Percentiles rank a stretch among this genome's conserved stretches.
phyloP scores from a whole-genome alignment of 129 eudicot species.

The Heracleum sosnowskyi region DNA sequence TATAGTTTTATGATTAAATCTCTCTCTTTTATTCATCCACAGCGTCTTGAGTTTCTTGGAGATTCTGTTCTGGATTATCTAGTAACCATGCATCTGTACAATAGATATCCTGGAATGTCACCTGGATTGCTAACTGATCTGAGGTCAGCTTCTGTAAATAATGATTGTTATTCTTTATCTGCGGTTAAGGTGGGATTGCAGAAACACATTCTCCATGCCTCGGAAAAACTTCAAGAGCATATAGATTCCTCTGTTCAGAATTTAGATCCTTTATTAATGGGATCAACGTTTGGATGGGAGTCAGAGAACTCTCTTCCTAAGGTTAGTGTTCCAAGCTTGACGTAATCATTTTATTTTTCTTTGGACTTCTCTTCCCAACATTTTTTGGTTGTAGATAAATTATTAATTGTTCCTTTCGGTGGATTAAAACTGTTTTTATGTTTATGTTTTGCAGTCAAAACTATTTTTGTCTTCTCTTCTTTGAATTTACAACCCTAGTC shows the following conservation, averaged over 20 bases:
- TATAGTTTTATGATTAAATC: background rate
- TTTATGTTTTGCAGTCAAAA: background rate
- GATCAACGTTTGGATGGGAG: slow-evolving; percentile 70
- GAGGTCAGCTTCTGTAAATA: slow-evolving; percentile 84
- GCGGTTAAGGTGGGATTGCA: slow-evolving; percentile 50
- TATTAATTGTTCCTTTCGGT: background rate
- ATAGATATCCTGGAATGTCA: slow-evolving; percentile 59
- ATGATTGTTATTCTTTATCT: slow-evolving; percentile 71
- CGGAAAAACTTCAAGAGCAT: slow-evolving; percentile 46
- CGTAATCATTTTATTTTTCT: background rate
- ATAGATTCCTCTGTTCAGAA: slow-evolving; percentile 24
- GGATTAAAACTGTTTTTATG: too few relatives aligned
- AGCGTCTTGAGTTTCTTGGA: slow-evolving; percentile 91
- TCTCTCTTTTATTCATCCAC: slow-evolving; percentile 14
- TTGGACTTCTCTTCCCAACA: background rate
- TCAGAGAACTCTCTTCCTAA: slow-evolving; percentile 56
- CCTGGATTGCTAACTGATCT: slow-evolving; percentile 83
- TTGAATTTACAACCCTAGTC: too few relatives aligned
- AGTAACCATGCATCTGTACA: slow-evolving; percentile 51
- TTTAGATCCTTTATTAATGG: slow-evolving; percentile 20
- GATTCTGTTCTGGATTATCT: slow-evolving; percentile 74
- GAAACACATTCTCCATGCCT: slow-evolving; percentile 69
- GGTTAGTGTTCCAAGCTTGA: slow-evolving; percentile 31
- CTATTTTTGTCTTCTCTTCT: too few relatives aligned
- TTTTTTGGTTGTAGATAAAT: background rate